Conservation (phyloP, 2,329 filamentous ascomycete genomes). For the Cylindrodendrum hubeiense region DNA sequence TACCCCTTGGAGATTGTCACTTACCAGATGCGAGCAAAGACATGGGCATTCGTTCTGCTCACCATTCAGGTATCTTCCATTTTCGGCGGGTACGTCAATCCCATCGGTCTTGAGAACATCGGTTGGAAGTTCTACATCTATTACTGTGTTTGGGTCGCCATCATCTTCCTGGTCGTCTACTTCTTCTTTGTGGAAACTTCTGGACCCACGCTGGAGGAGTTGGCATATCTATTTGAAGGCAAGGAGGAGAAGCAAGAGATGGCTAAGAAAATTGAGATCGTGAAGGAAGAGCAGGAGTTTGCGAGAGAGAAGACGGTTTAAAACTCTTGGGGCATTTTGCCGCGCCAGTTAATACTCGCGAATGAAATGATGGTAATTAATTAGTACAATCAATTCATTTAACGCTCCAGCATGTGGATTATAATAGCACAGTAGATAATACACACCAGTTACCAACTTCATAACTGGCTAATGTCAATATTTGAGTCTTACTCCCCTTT, state of each 20-base stretch:
- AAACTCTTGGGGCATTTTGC: fast-evolving
- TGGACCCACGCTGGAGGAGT: slow-evolving; percentile 52
- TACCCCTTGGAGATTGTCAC: slow-evolving; percentile 58
- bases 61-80: slow-evolving; percentile 54
- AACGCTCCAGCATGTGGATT: too few relatives aligned
- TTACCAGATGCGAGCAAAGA: slow-evolving; percentile 57
- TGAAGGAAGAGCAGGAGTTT: slow-evolving; percentile 36
- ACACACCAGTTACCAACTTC: too few relatives aligned
- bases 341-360: too few relatives aligned
- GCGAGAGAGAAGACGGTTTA: slow-evolving; percentile 28
- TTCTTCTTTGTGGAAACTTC: slow-evolving; percentile 56
- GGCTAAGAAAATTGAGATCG: slow-evolving; percentile 31
- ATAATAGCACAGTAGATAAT: too few relatives aligned
- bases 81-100: slow-evolving; percentile 56
- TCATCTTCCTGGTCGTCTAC: slow-evolving; percentile 53
- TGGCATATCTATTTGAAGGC: slow-evolving; percentile 44
- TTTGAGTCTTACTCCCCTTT: not conserved
- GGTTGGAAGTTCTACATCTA: slow-evolving; percentile 58
- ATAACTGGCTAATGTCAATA: not conserved
- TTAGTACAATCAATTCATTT: too few relatives aligned
- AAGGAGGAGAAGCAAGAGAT: slow-evolving; percentile 32
- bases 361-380: too few relatives aligned
- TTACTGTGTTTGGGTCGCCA: slow-evolving; percentile 54
- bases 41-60: slow-evolving; percentile 55
- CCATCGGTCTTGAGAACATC: slow-evolving; percentile 52